Evolutionary conservation across 2,329 filamentous ascomycete genomes (phyloP).

Genomic region (Tolypocladium pustulatum): DNA sequence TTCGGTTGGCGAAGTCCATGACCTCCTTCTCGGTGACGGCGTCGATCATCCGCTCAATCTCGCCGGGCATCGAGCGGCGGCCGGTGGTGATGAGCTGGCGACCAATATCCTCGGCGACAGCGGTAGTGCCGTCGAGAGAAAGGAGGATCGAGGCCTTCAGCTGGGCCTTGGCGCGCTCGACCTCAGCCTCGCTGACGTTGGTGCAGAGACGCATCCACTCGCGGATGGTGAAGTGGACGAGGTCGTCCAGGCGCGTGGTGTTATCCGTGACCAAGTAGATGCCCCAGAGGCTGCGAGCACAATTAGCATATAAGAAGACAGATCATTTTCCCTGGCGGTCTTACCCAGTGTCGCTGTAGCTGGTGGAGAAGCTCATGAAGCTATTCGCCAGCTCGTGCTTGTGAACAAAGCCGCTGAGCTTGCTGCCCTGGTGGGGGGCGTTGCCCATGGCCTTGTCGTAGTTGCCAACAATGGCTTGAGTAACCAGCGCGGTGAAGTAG

Average conservation of each 20-base stretch:
- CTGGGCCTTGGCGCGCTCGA: slow-evolving; percentile 97
- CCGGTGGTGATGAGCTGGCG: slow-evolving; percentile 97
- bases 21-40: slow-evolving; percentile 90
- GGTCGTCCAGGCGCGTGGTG: slow-evolving; percentile 78
- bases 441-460: slow-evolving; percentile 99
- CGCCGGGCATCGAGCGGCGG: slow-evolving; percentile 77
- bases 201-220: slow-evolving; percentile 95
- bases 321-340: slow-evolving; percentile 16
- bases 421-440: slow-evolving; percentile 94
- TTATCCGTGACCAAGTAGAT: slow-evolving; percentile 97
- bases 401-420: slow-evolving; percentile 90
- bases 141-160: slow-evolving; percentile 97
- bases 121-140: slow-evolving; percentile 93
- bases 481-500: slow-evolving; percentile 96
- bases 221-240: slow-evolving; percentile 95
- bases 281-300: slow-evolving; percentile 73
- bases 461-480: slow-evolving; percentile 98
- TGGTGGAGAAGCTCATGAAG: slow-evolving; percentile 99
- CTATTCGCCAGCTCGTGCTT: slow-evolving; percentile 95
- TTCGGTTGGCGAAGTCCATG: slow-evolving; percentile 90
- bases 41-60: slow-evolving; percentile 89
- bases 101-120: slow-evolving; percentile 95
- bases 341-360: slow-evolving; percentile 98
- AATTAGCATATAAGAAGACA: slow-evolving; percentile 12
- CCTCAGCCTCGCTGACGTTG: slow-evolving; percentile 80